Evolutionary conservation across 2,329 filamentous ascomycete species (phyloP), one percentile per base, ranked within the genome.

Genomic region (Ceratocystis lukuohia): DNA sequence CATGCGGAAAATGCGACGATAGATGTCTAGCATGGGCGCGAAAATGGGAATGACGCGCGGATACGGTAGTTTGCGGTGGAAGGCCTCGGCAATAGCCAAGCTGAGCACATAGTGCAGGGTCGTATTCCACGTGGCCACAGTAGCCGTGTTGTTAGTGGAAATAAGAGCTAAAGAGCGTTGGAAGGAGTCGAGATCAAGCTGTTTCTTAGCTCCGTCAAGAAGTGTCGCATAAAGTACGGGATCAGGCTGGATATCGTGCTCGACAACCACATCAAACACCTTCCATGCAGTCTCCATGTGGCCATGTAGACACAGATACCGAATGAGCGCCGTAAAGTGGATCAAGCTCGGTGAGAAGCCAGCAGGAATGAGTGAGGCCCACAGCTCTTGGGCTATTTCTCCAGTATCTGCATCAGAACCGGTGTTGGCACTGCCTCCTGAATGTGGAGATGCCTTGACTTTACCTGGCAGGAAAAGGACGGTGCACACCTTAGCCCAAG

Each of bases 201-300:
- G 78, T 3, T 73, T 72, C 70, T 90, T 89, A 64, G 88, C 87
- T 41, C 87, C 87, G 67, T 86, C 82, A 53, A 96, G 80, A 44
- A 96, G 77, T 33, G 85, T 84, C 0, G 85, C 79, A 72, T 86
- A 89, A 0, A 89, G 87, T 69, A 84, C 81, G 0, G 76, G 75
- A 73, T 95, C 85, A 0, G 89, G 82, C 65, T 81, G 73, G 17
- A 89, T 77, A 2, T 82, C 81, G 69, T 84, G 80, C 15, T 79
- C 75, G 63, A 80, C 75, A 73, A 92, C 82, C 50, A 85, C 79
- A 28, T 85, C 78, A 70, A 87, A 84, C 62, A 93, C 80, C 50
- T 82, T 79, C 76, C 84, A 84, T 0, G 85, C 88, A 2, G 84
- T 83, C 46, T 81, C 77, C 6, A 83, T 73, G 70, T 89, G 83